Conservation (phyloP, 2,329 filamentous ascomycete species). For the Paracoccidioides lutzii region DNA sequence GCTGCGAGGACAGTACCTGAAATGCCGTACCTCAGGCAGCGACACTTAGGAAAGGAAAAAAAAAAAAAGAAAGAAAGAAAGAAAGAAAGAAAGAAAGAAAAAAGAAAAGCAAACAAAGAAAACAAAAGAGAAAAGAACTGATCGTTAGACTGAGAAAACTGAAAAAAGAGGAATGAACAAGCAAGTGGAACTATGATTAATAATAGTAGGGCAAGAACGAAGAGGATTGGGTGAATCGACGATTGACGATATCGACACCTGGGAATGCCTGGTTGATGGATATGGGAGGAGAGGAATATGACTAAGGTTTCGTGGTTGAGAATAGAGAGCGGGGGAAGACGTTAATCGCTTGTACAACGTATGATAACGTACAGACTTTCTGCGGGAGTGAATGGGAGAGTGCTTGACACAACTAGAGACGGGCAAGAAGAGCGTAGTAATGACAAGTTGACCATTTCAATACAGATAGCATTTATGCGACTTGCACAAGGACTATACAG, state of each 20-base stretch:
- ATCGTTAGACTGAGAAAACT: background rate
- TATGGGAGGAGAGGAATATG: background rate
- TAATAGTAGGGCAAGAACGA: background rate
- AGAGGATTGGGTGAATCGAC: background rate
- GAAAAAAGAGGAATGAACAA: background rate
- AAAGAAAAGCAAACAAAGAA: constrained; percentile 9
- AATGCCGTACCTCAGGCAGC: constrained; percentile 10
- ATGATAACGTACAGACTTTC: background rate
- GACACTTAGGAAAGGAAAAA: background rate
- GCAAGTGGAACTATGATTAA: background rate
- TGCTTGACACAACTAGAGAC: background rate
- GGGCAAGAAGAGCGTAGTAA: background rate
- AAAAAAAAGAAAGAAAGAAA: constrained; percentile 7
- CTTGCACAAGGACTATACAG: background rate
- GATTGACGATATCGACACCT: background rate
- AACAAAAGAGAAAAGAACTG: constrained; percentile 7
- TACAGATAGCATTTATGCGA: background rate
- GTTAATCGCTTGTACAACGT: background rate
- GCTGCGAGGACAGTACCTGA: constrained; percentile 15
- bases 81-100: constrained; percentile 8
- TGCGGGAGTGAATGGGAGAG: background rate
- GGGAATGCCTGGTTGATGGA: background rate
- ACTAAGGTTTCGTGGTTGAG: background rate
- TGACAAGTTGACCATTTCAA: background rate
- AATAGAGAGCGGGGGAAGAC: background rate